These are phyloP conservation scores for Puccinia coronata DNA, from an alignment of 1,284 basidiomycete genomes.

Conservation along the genomic window DNA sequence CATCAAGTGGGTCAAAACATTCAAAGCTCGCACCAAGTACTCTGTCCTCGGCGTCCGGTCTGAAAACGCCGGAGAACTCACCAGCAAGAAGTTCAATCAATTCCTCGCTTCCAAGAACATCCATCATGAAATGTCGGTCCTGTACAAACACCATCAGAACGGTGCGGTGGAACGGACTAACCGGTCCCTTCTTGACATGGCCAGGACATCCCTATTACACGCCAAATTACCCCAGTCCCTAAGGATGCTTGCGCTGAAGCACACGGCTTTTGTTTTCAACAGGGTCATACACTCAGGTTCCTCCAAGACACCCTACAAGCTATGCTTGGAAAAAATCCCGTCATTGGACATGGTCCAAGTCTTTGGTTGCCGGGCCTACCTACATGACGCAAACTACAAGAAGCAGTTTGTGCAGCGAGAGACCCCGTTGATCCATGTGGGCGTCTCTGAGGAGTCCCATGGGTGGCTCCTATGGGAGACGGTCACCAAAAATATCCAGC, in stretches of 20 bases:
- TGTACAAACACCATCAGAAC: constrained; percentile 3
- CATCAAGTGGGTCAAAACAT: background rate
- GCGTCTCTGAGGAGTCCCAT: background rate
- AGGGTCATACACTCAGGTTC: background rate
- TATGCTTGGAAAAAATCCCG: background rate
- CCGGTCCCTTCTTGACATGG: background rate
- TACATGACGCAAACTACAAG: background rate
- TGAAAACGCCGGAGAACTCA: constrained; percentile 11
- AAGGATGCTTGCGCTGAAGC: background rate
- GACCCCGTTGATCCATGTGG: background rate
- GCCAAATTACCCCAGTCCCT: background rate
- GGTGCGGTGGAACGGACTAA: background rate
- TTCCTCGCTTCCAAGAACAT: background rate
- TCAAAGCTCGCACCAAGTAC: background rate
- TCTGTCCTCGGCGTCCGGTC: background rate
- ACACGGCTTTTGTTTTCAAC: background rate
- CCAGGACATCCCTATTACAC: background rate
- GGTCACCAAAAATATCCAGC: background rate
- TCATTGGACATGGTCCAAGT: background rate
- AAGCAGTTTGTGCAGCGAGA: background rate
- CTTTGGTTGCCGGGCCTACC: background rate
- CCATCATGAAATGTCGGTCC: background rate
- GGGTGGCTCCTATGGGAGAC: background rate
- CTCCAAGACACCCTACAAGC: background rate
- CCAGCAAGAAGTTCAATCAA: background rate